Evolutionary conservation across 1,139 yeast species (phyloP).

Genomic region (Suhomyces bokatorum): DNA sequence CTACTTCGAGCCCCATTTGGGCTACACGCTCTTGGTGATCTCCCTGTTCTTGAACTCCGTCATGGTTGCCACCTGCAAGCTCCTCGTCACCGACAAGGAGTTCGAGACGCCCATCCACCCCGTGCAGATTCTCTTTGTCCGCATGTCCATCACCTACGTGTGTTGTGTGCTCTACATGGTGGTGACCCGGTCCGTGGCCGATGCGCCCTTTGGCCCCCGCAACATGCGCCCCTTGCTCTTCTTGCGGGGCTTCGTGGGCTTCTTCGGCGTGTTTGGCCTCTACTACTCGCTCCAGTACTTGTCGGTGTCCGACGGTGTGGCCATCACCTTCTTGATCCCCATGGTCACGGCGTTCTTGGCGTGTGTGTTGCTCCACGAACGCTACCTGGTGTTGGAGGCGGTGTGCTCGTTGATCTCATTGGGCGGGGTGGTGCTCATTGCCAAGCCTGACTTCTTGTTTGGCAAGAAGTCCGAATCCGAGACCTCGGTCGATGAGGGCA

Average conservation of each 20-base stretch:
- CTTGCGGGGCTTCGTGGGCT: constrained; percentile 73
- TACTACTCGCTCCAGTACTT: constrained; percentile 75
- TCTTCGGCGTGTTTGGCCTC: constrained; percentile 73
- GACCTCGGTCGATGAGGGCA: constrained; percentile 29
- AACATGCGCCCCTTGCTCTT: constrained; percentile 55
- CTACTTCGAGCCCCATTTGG: constrained; percentile 29
- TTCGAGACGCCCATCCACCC: constrained; percentile 66
- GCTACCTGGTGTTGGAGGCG: constrained; percentile 67
- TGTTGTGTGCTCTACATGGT: constrained; percentile 59
- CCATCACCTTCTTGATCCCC: constrained; percentile 78
- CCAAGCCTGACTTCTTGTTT: constrained; percentile 76
- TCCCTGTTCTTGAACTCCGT: constrained; percentile 73
- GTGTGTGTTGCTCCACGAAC: constrained; percentile 63
- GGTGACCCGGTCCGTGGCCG: constrained; percentile 48
- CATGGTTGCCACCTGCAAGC: constrained; percentile 74
- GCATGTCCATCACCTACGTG: constrained; percentile 72
- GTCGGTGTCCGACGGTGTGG: constrained; percentile 73
- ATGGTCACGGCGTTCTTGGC: constrained; percentile 77
- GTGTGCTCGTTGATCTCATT: constrained; percentile 69
- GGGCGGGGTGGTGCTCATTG: constrained; percentile 75
- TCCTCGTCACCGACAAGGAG: constrained; percentile 63
- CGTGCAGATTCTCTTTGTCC: constrained; percentile 68
- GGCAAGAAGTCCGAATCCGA: constrained; percentile 43
- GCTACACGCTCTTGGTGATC: constrained; percentile 45
- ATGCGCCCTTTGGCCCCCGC: constrained; percentile 73